A percentile compares a stretch with the other conserved stretches of the same genome.
These are phyloP conservation scores for Lentinula boryana DNA, from an alignment of 768 basidiomycete species.

Conservation along the genomic window DNA sequence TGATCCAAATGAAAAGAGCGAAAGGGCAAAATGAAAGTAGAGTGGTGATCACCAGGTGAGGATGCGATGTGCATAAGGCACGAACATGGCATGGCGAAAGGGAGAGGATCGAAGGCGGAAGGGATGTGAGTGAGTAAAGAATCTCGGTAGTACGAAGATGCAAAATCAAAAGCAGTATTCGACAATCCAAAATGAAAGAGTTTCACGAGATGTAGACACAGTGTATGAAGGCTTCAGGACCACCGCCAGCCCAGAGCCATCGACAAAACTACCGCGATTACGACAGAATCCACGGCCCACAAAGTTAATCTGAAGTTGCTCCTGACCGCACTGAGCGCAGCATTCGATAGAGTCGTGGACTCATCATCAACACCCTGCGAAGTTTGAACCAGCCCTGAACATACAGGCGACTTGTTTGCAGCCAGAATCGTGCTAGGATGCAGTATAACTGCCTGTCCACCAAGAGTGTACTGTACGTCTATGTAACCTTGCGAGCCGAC, in stretches of 20 bases:
- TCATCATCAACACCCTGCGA: background rate
- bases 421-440: conserved; percentile 27
- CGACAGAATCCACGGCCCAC: background rate
- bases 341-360: background rate
- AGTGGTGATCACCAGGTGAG: background rate
- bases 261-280: background rate
- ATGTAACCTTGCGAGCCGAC: conserved; percentile 63
- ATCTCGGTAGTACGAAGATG: background rate
- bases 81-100: background rate
- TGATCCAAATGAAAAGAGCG: background rate
- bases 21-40: background rate
- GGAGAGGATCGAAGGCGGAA: background rate
- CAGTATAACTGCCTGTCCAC: conserved; percentile 57
- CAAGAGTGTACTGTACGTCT: conserved; percentile 54
- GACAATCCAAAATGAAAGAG: background rate
- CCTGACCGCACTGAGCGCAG: background rate
- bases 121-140: background rate
- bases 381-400: conserved; percentile 11
- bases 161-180: background rate
- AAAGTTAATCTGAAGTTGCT: background rate
- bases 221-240: background rate
- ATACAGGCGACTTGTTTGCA: conserved; percentile 33
- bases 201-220: background rate
- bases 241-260: background rate
- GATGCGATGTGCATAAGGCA: background rate